A percentile compares a stretch with the other conserved stretches of the same genome.
These are phyloP conservation scores for Arthrobotrys iridis DNA, from an alignment of 2,329 filamentous ascomycete species.

Conservation along the genomic window DNA sequence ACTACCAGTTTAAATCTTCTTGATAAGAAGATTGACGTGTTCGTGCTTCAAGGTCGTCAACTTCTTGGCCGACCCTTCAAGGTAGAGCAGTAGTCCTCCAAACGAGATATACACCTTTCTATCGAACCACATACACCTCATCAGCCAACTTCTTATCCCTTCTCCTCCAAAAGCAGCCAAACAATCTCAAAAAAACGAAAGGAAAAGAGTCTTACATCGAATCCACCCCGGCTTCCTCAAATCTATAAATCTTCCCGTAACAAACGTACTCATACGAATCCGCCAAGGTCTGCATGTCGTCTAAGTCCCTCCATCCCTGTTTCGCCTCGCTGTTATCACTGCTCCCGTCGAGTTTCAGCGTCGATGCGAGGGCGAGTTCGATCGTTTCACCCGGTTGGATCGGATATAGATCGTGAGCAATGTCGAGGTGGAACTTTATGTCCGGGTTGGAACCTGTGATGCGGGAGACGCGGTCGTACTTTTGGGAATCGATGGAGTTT, in stretches of 20 bases:
- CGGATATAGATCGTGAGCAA: slow-evolving; percentile 93
- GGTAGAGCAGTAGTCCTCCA: slow-evolving; percentile 86
- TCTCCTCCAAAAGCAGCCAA: background rate
- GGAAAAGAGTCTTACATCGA: slow-evolving; percentile 72
- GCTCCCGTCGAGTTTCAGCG: slow-evolving; percentile 81
- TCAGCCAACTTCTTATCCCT: slow-evolving; percentile 3
- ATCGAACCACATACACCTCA: slow-evolving; percentile 29
- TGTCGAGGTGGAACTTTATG: slow-evolving; percentile 82
- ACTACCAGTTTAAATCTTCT: slow-evolving; percentile 71
- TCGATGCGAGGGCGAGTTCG: slow-evolving; percentile 83
- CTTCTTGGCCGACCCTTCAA: slow-evolving; percentile 96
- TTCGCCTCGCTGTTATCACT: slow-evolving; percentile 68
- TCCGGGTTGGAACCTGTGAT: slow-evolving; percentile 80
- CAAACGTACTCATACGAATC: slow-evolving; percentile 90
- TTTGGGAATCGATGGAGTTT: slow-evolving; percentile 79
- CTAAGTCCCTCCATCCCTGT: slow-evolving; percentile 78
- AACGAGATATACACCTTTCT: slow-evolving; percentile 96
- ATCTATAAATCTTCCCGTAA: slow-evolving; percentile 87
- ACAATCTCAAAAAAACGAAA: background rate
- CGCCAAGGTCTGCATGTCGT: slow-evolving; percentile 71
- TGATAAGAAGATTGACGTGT: slow-evolving; percentile 90
- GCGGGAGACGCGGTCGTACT: slow-evolving; percentile 95
- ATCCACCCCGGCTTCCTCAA: slow-evolving; percentile 80
- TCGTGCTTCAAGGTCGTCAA: slow-evolving; percentile 90
- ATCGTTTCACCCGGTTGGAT: slow-evolving; percentile 78